Percentiles rank a stretch among this genome's conserved stretches.
Evolutionary conservation across 2,329 filamentous ascomycete species (phyloP).

Genomic region (Ramichloridium luteum): DNA sequence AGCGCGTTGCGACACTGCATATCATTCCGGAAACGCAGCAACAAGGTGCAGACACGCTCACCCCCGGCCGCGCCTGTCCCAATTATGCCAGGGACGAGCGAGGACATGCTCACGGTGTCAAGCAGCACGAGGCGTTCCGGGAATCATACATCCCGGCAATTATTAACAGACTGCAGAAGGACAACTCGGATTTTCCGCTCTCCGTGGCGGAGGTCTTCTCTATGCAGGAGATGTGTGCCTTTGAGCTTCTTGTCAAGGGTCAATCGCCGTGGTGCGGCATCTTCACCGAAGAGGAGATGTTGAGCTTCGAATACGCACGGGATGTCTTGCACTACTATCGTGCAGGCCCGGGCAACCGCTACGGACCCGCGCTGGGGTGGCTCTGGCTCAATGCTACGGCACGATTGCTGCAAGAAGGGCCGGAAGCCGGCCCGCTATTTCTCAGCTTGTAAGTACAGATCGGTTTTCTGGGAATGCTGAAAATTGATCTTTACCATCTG

Average conservation of each 20-base stretch:
- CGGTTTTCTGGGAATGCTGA: background rate
- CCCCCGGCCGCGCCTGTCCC: slow-evolving; percentile 38
- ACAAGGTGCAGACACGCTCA: slow-evolving; percentile 43
- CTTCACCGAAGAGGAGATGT: slow-evolving; percentile 43
- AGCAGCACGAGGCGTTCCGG: slow-evolving; percentile 36
- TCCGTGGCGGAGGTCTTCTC: slow-evolving; percentile 39
- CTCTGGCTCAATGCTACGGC: slow-evolving; percentile 47
- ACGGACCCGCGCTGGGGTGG: slow-evolving; percentile 43
- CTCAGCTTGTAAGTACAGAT: slow-evolving; percentile 41
- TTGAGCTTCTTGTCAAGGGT: slow-evolving; percentile 43
- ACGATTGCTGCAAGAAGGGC: slow-evolving; percentile 32
- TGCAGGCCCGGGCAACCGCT: slow-evolving; percentile 44
- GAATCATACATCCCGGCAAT: slow-evolving; percentile 37
- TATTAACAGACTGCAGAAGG: slow-evolving; percentile 30
- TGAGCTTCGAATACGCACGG: slow-evolving; percentile 45
- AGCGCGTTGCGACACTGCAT: slow-evolving; percentile 31
- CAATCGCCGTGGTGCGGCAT: slow-evolving; percentile 44
- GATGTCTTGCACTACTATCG: slow-evolving; percentile 49
- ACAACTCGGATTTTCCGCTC: slow-evolving; percentile 34
- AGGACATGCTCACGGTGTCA: slow-evolving; percentile 40
- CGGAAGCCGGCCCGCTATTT: slow-evolving; percentile 37
- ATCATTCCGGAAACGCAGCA: slow-evolving; percentile 41
- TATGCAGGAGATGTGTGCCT: slow-evolving; percentile 52
- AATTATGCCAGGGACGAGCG: slow-evolving; percentile 28
- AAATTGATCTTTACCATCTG: background rate